A percentile compares a stretch with the other conserved stretches of the same genome.
Evolutionary conservation across 148 eudicot species (phyloP).

Genomic region (Fagopyrum homotropicum): DNA sequence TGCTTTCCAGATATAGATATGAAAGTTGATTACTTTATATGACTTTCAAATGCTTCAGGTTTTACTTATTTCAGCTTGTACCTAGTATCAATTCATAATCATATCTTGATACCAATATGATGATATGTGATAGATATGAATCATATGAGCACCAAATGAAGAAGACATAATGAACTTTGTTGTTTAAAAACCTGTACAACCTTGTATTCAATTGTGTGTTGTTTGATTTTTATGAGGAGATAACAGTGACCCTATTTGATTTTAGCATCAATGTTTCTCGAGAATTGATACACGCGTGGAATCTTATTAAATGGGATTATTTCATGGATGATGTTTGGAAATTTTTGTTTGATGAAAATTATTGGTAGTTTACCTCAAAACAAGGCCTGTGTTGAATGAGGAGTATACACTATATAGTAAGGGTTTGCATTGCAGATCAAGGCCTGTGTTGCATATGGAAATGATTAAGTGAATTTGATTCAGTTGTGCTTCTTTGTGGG

Average conservation of each 20-base stretch:
- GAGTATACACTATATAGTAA: too few species aligned
- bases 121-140: too few species aligned
- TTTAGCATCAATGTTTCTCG: background rate
- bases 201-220: background rate
- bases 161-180: background rate
- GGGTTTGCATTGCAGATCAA: background rate
- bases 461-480: background rate
- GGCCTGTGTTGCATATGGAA: background rate
- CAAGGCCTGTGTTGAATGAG: too few species aligned
- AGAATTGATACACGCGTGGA: background rate
- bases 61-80: too few species aligned
- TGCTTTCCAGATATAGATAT: background rate
- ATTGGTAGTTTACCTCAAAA: background rate
- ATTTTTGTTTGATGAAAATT: background rate
- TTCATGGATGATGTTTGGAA: background rate
- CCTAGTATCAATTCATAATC: too few species aligned
- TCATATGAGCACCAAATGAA: too few species aligned
- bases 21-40: too few species aligned
- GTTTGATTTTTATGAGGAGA: background rate
- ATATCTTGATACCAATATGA: too few species aligned
- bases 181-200: background rate
- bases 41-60: too few species aligned
- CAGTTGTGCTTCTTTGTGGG: background rate
- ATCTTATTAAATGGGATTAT: background rate
- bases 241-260: background rate